Percentiles rank a stretch among this genome's conserved stretches.
These are phyloP conservation scores for Volvox reticuliferus DNA, from an alignment of 139 green algal species.

Conservation along the genomic window DNA sequence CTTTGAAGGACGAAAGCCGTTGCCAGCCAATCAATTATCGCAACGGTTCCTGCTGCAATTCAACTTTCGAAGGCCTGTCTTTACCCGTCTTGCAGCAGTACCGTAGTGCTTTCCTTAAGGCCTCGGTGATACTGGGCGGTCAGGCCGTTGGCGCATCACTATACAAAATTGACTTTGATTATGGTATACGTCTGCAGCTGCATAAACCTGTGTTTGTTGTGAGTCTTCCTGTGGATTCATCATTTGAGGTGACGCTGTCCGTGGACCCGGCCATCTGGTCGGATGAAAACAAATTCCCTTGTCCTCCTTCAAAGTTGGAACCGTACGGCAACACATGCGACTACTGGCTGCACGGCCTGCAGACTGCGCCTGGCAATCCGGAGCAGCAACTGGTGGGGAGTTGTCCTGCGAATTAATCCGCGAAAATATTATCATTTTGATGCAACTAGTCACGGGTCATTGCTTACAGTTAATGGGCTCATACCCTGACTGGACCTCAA, in stretches of 20 bases:
- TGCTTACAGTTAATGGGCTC: too few relatives aligned
- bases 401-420: not conserved
- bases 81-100: not conserved
- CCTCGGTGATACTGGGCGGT: not conserved
- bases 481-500: too few relatives aligned
- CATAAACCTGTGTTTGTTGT: conserved; percentile 25
- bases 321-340: conserved; percentile 44
- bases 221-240: not conserved
- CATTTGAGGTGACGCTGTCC: not conserved
- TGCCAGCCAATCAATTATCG: conserved; percentile 52
- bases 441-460: too few relatives aligned
- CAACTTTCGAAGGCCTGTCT: conserved; percentile 49
- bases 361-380: conserved; percentile 40
- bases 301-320: conserved; percentile 44
- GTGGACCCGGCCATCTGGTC: conserved; percentile 8
- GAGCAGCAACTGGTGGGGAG: conserved; percentile 8
- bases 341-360: conserved; percentile 51
- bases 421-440: too few relatives aligned
- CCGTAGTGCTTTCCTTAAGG: not conserved
- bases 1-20: not conserved
- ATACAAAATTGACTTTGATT: not conserved
- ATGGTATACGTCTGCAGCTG: conserved; percentile 43
- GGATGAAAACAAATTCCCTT: conserved; percentile 46
- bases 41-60: conserved; percentile 59
- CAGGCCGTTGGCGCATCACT: not conserved